Base-by-base conservation (phyloP, 208 protist species). In the Trypanosoma mega region DNA sequence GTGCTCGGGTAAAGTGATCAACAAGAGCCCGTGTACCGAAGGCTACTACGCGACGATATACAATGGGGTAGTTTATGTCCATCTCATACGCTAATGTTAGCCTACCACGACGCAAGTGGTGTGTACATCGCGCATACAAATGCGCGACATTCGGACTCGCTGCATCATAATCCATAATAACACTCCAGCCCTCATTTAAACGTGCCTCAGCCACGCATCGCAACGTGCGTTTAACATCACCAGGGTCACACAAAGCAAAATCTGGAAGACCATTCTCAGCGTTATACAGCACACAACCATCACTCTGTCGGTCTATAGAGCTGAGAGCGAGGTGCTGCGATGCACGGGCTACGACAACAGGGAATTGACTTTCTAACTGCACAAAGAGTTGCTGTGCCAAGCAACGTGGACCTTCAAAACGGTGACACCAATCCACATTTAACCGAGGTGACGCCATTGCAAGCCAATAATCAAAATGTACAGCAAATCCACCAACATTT, bases 321-420 rank as follows among this genome's bases (percentile, higher is more conserved):
- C 55, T 50, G 34, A 69, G 37, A 61, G 67, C 18, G 61, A 72
- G 30, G 79, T 71, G 45, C 74, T 76, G 43, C 59, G 78, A 48
- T 34, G 58, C 23, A 47, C 34, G 50, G 11, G 26, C 24, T 14
- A 68, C 52, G 24, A 55, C 45, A 3, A 93, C 72, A 9, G 90
- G 87, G 55, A 96, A 96, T 18, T 77, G 61, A 16, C 62, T 80
- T 31, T 93, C 82, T 20, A 96, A 68, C 51, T 92, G 85, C 31
- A 93, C 90, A 75, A 96, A 92, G 8, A 96, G 53, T 62, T 96
- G 90, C 58, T 93, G 84, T 12, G 85, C 79, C 8, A 93, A 56
- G 56, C 90, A 96, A 47, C 87, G 84, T 8, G 82, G 68, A 18
- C 90, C 90, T 27, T 80, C 80, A 46, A 93, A 93, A 46, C 79